Base-by-base conservation (phyloP, 306 rosid species). In the Hylodesmum podocarpum region DNA sequence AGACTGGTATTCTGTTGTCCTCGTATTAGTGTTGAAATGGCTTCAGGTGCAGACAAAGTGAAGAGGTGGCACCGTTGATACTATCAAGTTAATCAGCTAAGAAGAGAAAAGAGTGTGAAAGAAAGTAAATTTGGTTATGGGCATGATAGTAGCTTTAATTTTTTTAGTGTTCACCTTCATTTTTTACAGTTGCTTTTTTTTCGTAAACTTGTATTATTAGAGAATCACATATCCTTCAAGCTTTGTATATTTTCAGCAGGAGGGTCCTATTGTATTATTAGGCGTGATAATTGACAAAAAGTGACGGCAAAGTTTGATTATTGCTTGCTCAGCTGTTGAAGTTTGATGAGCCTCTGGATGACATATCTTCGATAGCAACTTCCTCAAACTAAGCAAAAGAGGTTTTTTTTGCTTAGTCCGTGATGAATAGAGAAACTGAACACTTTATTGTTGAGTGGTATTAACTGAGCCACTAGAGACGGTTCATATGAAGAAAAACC, bases 241-340 rank as follows among this genome's bases (percentile, higher is more conserved):
- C 40, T 4, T 76, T 66, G 57, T 53, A 53, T 37, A 76, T 66
- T 75, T 75, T 51, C 73, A 49, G 54, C 53, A 19, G 29, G 55
- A 64, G 37, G 41, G 53, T 75, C 43, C 18, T 25, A 14, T 22
- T 77, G 46, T 67, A 66, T 54, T 49, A 4, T 41, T 61, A 61
- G 34, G 16, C 47, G 72, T 59, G 54, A 43, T 78, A 44, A 54
- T 8, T 55, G 5, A 55, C 18, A 55, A 41, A 51, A 2, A 19
- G 4, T 28, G 29, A 19, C n/a, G 40, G 29, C 2, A 49, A 39
- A 18, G 40, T 9, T 27, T n/a, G 61, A 33, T 34, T 7, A 25
- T 74, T 44, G 15, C 19, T 68, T 34, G 12, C 47, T 51, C 36
- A 21, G 14, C 33, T 54, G 77, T 22, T 25, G 13, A 50, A 34